Base-by-base conservation (phyloP, 129 eudicot genomes). In the Lactuca saligna region DNA sequence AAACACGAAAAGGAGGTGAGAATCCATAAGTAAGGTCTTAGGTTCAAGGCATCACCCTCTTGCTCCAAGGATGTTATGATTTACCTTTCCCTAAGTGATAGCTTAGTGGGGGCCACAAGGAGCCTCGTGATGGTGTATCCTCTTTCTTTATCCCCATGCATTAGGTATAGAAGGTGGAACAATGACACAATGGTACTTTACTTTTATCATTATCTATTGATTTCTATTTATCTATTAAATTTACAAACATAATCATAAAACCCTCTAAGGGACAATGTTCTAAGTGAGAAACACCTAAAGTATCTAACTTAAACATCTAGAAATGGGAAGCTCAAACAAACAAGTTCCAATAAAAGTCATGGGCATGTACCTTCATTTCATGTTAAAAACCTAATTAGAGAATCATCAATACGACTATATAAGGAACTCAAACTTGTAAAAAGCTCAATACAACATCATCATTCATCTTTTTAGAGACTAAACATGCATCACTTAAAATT, bases 141-240 rank as follows among this genome's bases (percentile, higher is more conserved):
- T 44, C 59, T 0, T 34, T 35, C 0, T 35, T 35, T 35, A 35
- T 35, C 38, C 35, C 15, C 51, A 62, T 16, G 11, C 53, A 38
- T 38, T 3, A 7, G 51, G 67, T 62, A 10, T 39, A 62, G 53
- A 58, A 61, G 7, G 35, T 61, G n/a, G 49, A 61, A 14, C 66
- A 61, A 38, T 29, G 51, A 49, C 6, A 35, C 38, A 35, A 35
- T 35, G 4, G 6, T 35, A 35, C 38, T 35, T 35, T 2, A 2
- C 6, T 35, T 35, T 35, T 35, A 35, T 35, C 38, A 6, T 2
- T 4, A 35, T 35, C 38, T 35, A 35, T 35, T 1, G 38, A 11
- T 46, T 11, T 46, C 5, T 0, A 6, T 6, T 46, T 46, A 46
- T 46, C 5, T 46, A 46, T 11, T 46, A 10, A 46, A 46, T 12